Evolutionary conservation across 2,329 filamentous ascomycete species (phyloP).

Genomic region (Immersiporthe knoxdaviesiana): DNA sequence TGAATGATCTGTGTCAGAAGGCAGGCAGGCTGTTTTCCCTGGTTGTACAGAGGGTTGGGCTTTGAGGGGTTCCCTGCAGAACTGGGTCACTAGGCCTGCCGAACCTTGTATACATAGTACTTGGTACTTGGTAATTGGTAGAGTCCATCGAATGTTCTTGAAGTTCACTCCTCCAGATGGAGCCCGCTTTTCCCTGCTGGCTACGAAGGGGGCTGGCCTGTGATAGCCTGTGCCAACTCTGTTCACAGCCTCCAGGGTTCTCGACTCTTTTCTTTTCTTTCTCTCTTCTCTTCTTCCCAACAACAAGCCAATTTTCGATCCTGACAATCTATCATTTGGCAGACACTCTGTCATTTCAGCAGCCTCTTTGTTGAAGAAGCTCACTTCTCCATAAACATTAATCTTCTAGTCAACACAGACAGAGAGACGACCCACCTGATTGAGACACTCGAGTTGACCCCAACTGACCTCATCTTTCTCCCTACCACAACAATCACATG

Average conservation of each 20-base stretch:
- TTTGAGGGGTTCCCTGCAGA: constrained; percentile 3
- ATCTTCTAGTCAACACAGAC: constrained; percentile 1
- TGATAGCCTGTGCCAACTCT: constrained; percentile 13
- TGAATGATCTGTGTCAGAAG: not conserved
- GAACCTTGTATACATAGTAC: not conserved
- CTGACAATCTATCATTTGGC: constrained; percentile 20
- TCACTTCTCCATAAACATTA: not conserved
- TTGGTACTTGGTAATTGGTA: too few relatives aligned
- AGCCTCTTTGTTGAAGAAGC: not conserved
- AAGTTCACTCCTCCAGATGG: constrained; percentile 13
- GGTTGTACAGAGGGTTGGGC: not conserved
- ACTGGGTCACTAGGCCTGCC: constrained; percentile 11
- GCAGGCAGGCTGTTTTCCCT: not conserved
- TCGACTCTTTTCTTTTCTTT: constrained; percentile 9
- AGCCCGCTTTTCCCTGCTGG: constrained; percentile 23
- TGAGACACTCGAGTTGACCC: constrained; percentile 10
- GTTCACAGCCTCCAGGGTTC: not conserved
- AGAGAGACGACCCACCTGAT: not conserved
- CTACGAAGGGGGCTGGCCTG: constrained; percentile 14
- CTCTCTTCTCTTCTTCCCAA: not conserved
- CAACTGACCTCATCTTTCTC: not conserved
- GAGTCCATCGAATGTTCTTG: constrained; percentile 29
- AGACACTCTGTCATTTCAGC: constrained; percentile 3
- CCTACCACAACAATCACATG: constrained; percentile 7
- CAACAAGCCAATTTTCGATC: not conserved